These are phyloP conservation scores for Ceratocystis ficicola DNA, from an alignment of 2,329 filamentous ascomycete species.

Conservation along the genomic window DNA sequence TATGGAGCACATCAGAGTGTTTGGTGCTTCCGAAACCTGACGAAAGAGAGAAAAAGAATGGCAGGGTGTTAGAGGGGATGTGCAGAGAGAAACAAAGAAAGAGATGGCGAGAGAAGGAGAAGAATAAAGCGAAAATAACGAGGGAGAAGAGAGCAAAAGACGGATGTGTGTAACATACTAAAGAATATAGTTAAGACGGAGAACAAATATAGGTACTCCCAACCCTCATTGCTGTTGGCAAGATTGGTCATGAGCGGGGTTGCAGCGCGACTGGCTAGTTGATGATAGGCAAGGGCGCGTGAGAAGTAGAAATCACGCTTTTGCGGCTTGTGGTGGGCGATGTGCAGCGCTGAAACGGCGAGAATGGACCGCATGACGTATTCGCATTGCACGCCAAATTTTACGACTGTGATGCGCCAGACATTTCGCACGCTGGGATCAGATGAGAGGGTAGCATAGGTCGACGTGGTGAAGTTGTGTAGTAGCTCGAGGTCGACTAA, in stretches of 20 bases:
- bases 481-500: constrained; percentile 40
- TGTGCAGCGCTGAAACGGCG: constrained; percentile 39
- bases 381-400: constrained; percentile 35
- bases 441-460: constrained; percentile 36
- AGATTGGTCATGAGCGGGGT: constrained; percentile 26
- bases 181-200: constrained; percentile 30
- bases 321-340: constrained; percentile 28
- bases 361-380: constrained; percentile 40
- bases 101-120: background rate
- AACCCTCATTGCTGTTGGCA: constrained; percentile 24
- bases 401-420: constrained; percentile 37
- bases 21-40: constrained; percentile 26
- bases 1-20: constrained; percentile 28
- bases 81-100: background rate
- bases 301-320: constrained; percentile 21
- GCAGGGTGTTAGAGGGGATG: background rate
- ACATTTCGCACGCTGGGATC: constrained; percentile 31
- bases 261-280: constrained; percentile 27
- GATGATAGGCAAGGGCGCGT: constrained; percentile 26
- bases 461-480: constrained; percentile 41
- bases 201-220: constrained; percentile 26
- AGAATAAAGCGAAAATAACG: background rate
- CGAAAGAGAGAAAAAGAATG: too few relatives aligned
- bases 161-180: constrained; percentile 22
- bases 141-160: background rate